Evolutionary conservation across 192 early-diverging fungal species (phyloP), one percentile per base, ranked within the genome.

Genomic region (Mortierella hygrophila): DNA sequence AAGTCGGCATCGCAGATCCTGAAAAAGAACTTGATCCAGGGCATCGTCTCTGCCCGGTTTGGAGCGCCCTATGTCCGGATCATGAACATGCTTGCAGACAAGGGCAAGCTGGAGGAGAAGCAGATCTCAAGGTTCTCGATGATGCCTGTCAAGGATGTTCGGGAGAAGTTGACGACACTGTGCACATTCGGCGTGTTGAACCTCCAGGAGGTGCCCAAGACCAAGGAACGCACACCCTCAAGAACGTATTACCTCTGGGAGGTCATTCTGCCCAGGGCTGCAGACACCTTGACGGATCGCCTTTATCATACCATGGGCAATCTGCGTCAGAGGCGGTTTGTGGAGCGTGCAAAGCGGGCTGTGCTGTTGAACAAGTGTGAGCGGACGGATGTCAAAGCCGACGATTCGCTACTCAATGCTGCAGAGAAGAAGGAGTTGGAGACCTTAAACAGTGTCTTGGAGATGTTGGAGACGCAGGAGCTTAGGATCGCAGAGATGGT

Each of bases 91-190:
- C 78, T 96, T 88, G 87, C 90, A 78, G 93, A 93, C 60, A 94
- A 93, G 83, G 93, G 93, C 23, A 95, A 95, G 85, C 88, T 96
- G 72, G 95, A 96, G 84, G 95, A 96, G 75, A 93, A 94, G 74
- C 49, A 88, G 75, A 89, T 96, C 42, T 88, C 92, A 32, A 92
- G 93, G 72, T 74, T 92, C 21, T 90, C 94, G 44, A 93, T 96
- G 92, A 84, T 96, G 87, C 93, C 93, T 16, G 81, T 91, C 13
- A 92, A 90, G 73, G 85, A 91, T 73, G 92, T 92, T 40, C 90
- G 95, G 60, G 92, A 94, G 82, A 91, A 91, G 32, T 76, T 96
- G 69, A 91, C 92, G 20, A 88, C 92, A 29, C 63, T 83, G 46
- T 74, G 55, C 55, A 90, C 82, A 47, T 90, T 83, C 46, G 72